These are phyloP conservation scores for Ascocoryne sarcoides DNA, from an alignment of 2,329 filamentous ascomycete genomes.

Conservation along the genomic window DNA sequence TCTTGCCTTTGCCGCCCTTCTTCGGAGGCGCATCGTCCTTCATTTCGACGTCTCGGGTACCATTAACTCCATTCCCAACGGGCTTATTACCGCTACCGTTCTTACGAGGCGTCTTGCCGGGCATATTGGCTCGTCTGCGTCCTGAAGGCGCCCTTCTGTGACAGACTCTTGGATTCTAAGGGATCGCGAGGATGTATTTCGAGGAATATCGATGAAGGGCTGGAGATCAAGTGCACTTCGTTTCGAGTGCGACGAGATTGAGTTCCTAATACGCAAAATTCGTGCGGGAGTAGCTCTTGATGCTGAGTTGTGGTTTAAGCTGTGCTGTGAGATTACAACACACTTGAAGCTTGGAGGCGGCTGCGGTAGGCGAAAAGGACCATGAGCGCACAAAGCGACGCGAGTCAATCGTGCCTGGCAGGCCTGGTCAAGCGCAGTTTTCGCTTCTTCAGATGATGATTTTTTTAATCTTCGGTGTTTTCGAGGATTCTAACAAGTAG, in stretches of 20 bases:
- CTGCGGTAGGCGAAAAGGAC: slow-evolving; percentile 5
- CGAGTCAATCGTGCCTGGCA: slow-evolving; percentile 9
- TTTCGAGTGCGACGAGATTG: slow-evolving; percentile 2
- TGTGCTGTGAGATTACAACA: slow-evolving; percentile 14
- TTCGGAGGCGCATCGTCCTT: slow-evolving; percentile 50
- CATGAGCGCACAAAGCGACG: slow-evolving; percentile 1
- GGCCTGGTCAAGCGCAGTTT: neutral
- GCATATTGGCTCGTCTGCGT: slow-evolving; percentile 41
- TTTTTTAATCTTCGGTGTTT: too few relatives aligned
- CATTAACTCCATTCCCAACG: slow-evolving; percentile 56
- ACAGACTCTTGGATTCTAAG: slow-evolving; percentile 16
- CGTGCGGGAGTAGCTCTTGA: slow-evolving; percentile 9
- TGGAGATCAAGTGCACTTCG: slow-evolving; percentile 1
- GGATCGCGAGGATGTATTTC: slow-evolving; percentile 18
- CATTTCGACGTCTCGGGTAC: slow-evolving; percentile 63
- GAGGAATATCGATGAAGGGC: neutral
- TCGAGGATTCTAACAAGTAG: too few relatives aligned
- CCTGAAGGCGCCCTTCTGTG: slow-evolving; percentile 22
- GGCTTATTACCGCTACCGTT: slow-evolving; percentile 66
- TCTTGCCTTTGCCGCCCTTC: slow-evolving; percentile 57
- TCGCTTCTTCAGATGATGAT: too few relatives aligned
- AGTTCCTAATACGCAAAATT: slow-evolving; percentile 5
- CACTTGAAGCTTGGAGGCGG: slow-evolving; percentile 13
- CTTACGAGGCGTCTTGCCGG: slow-evolving; percentile 57
- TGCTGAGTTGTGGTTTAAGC: slow-evolving; percentile 6